Percentiles rank a stretch among this genome's conserved stretches.
Conservation (phyloP, 2,329 filamentous ascomycete genomes). For the Elsinoe arachidis region DNA sequence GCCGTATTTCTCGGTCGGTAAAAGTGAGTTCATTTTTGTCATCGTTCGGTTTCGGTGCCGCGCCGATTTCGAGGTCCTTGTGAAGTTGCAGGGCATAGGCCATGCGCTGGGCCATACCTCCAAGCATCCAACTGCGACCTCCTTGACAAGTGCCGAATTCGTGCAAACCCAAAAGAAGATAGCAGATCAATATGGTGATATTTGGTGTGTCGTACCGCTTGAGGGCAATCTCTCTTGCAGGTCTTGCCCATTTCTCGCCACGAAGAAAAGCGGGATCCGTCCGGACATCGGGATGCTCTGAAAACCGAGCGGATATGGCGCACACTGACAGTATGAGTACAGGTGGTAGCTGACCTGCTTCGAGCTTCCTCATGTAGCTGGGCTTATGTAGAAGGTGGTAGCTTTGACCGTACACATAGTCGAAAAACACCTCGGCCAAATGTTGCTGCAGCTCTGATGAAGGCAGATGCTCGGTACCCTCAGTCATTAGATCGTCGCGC, state of each 20-base stretch:
- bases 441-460: conserved; percentile 85
- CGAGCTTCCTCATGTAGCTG: conserved; percentile 86
- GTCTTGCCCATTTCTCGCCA: conserved; percentile 83
- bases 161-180: conserved; percentile 79
- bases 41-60: conserved; percentile 20
- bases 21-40: conserved; percentile 51
- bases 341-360: conserved; percentile 71
- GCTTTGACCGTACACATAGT: conserved; percentile 88
- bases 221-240: conserved; percentile 78
- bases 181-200: conserved; percentile 87
- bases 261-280: conserved; percentile 73
- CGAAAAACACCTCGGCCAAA: conserved; percentile 88
- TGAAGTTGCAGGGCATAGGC: conserved; percentile 92
- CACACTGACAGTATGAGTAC: conserved; percentile 91
- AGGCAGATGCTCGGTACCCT: conserved; percentile 76
- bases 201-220: conserved; percentile 90
- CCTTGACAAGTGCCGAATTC: conserved; percentile 97
- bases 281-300: conserved; percentile 71
- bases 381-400: conserved; percentile 94
- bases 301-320: conserved; percentile 90
- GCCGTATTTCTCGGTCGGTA: conserved; percentile 83
- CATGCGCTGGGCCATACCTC: conserved; percentile 92
- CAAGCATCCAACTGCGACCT: conserved; percentile 89
- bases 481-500: conserved; percentile 66
- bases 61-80: conserved; percentile 72